Conservation (phyloP, 352 stramenopile genomes). For the Pythium phragmitis region DNA sequence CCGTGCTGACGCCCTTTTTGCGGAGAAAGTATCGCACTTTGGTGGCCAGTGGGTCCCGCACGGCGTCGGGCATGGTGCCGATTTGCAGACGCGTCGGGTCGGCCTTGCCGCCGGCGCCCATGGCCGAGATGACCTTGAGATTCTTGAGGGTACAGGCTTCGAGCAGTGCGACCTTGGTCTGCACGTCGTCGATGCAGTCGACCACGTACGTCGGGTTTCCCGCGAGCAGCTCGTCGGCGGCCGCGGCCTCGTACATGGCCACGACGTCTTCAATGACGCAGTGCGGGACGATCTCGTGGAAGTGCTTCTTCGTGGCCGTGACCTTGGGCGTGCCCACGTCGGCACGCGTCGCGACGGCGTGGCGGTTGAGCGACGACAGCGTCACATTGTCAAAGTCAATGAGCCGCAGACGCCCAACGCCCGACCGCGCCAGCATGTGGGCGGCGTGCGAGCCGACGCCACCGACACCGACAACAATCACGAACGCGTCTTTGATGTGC, state of each 20-base stretch:
- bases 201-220: conserved; percentile 93
- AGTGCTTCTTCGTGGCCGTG: conserved; percentile 79
- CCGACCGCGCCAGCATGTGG: conserved; percentile 97
- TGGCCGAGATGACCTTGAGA: conserved; percentile 85
- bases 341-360: conserved; percentile 94
- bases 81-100: conserved; percentile 98
- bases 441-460: conserved; percentile 96
- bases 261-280: conserved; percentile 86
- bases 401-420: conserved; percentile 93
- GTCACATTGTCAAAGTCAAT: conserved; percentile 99
- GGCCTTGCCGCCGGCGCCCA: conserved; percentile 93
- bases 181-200: conserved; percentile 99
- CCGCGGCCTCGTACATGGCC: conserved; percentile 89
- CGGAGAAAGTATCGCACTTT: conserved; percentile 96
- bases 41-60: conserved; percentile 93
- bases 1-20: conserved; percentile 68
- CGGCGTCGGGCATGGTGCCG: conserved; percentile 91
- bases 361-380: conserved; percentile 97
- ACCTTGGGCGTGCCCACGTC: conserved; percentile 97
- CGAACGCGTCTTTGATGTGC: conserved; percentile 84
- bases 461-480: conserved; percentile 96
- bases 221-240: conserved; percentile 80
- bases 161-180: conserved; percentile 96
- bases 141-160: conserved; percentile 82
- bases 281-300: conserved; percentile 69